Base-by-base conservation (phyloP, 345 rosid genomes). In the Crucihimalaya himalaica region DNA sequence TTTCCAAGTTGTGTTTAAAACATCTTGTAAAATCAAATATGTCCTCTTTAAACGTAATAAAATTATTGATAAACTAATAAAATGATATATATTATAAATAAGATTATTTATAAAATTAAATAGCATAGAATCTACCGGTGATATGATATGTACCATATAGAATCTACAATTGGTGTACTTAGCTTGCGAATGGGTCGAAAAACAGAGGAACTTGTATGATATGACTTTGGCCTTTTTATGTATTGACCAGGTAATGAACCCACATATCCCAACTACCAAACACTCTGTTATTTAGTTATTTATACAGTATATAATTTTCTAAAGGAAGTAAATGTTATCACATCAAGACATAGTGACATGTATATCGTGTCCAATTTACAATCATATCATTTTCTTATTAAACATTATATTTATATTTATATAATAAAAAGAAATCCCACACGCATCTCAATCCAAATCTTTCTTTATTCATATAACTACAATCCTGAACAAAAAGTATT, bases 291-390 rank as follows among this genome's bases (percentile, higher is more conserved):
- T 54, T 70, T 52, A 29, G 27, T 50, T 66, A 65, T 73, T 66
- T 67, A 48, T 42, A 40, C 11, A 42, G 23, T 14, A 42, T 56
- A 75, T 70, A 34, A 28, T 10, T 35, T 47, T 51, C 8, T 34
- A 23, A 21, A 48, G 47, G 76, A 64, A 77, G 61, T 57, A 59
- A 70, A 48, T 70, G 45, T 21, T 53, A 70, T 70, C 80, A 50
- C 76, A 70, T 77, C 76, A 70, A 77, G 56, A 42, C 18, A 77
- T 39, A 71, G 62, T 70, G 72, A 71, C 19, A 66, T 77, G 76
- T 51, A 51, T 65, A 77, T 71, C 80, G 80, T 77, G 80, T 77
- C 77, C 76, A 71, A 77, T 71, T 77, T 77, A 58, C 43, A 77
- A 77, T 71, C 80, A 77, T 77, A 77, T 66, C 71, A 71, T 64